Evolutionary conservation across 2,329 filamentous ascomycete genomes (phyloP).

Genomic region (Colletotrichum simmondsii): DNA sequence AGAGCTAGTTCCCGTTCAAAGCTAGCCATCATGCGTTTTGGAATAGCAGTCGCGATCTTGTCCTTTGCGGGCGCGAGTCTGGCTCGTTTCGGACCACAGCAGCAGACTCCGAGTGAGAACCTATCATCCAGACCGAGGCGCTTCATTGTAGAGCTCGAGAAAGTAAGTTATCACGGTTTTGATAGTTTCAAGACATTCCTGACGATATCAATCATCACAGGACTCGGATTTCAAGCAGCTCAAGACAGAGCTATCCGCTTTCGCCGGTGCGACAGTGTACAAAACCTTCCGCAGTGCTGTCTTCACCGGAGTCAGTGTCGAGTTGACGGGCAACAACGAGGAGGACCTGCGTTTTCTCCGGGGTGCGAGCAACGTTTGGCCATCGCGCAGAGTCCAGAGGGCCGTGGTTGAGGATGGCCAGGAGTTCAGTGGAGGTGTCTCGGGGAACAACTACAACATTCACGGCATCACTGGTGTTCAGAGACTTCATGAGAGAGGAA

Average conservation of each 20-base stretch:
- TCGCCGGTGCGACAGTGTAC: conserved; percentile 9
- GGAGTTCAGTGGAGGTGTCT: neutral
- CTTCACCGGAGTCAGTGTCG: conserved; percentile 32
- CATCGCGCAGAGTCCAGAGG: conserved; percentile 20
- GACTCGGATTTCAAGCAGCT: conserved; percentile 4
- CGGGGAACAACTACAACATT: conserved; percentile 43
- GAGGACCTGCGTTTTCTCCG: conserved; percentile 15
- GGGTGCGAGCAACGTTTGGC: conserved; percentile 31
- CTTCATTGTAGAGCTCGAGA: conserved; percentile 29
- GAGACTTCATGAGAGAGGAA: conserved; percentile 48
- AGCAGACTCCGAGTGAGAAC: neutral
- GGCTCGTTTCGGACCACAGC: neutral
- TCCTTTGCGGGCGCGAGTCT: neutral
- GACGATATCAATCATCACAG: neutral
- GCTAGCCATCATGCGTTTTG: conserved; percentile 9
- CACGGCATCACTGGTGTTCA: conserved; percentile 53
- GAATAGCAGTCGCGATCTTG: neutral
- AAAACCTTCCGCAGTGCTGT: conserved; percentile 26
- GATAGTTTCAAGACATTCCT: neutral
- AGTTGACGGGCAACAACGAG: neutral
- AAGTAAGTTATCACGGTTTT: neutral
- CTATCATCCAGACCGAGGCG: neutral
- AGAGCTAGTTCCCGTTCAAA: neutral
- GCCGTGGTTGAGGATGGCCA: neutral
- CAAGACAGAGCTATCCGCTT: neutral